Conservation (phyloP, 2,329 filamentous ascomycete genomes). For the Amauroascus verrucosus region DNA sequence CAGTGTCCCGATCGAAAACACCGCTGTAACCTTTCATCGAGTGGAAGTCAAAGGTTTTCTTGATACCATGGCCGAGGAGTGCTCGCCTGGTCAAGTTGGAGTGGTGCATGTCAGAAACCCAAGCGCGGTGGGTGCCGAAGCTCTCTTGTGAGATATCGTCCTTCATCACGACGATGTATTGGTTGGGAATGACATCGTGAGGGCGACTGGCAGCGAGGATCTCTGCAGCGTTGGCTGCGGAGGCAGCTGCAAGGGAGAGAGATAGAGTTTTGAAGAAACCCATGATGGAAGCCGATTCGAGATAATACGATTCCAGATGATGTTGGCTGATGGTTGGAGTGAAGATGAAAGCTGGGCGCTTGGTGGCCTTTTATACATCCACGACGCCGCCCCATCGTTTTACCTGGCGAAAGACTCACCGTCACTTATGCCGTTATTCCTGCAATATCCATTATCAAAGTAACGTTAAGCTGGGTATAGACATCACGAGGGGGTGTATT, state of each 20-base stretch:
- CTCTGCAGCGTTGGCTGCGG: constrained; percentile 4
- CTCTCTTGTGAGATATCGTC: constrained; percentile 2
- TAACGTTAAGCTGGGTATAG: not conserved
- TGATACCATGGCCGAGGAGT: constrained; percentile 1
- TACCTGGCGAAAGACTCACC: not conserved
- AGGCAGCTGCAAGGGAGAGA: constrained; percentile 1
- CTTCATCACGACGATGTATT: constrained; percentile 15
- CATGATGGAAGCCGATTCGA: not conserved
- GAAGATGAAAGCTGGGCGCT: not conserved
- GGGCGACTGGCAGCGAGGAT: not conserved
- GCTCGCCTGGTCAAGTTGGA: constrained; percentile 3
- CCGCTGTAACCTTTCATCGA: constrained; percentile 11
- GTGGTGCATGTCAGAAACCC: constrained; percentile 8
- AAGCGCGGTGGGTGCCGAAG: constrained; percentile 8
- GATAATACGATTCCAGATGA: not conserved
- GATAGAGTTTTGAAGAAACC: constrained; percentile 6
- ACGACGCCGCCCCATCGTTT: not conserved
- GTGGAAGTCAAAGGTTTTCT: constrained; percentile 8
- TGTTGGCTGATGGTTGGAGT: not conserved
- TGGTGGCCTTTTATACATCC: not conserved
- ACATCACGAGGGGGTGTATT: not conserved
- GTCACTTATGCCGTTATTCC: not conserved
- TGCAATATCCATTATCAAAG: not conserved
- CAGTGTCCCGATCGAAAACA: constrained; percentile 9
- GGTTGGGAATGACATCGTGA: constrained; percentile 9